Evolutionary conservation across 1,284 basidiomycete genomes (phyloP), one percentile per base, ranked within the genome.

Genomic region (Vanrija pseudolonga): DNA sequence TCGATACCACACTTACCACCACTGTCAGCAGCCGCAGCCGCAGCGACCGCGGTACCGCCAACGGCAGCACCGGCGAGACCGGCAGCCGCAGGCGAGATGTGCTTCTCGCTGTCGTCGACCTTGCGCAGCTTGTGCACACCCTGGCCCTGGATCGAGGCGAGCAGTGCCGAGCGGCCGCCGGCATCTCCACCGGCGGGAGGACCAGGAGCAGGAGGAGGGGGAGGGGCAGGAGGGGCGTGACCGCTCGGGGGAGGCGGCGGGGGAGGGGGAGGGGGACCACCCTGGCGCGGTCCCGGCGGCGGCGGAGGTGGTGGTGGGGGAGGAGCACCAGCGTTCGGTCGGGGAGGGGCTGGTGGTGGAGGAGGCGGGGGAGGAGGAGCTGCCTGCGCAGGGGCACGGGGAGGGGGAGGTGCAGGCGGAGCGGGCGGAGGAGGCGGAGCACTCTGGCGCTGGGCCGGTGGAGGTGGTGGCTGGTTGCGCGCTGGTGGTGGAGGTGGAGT

Each of bases 271-370:
- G 80, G 61, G 89, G 83, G 65, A 87, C 90, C 62, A 4, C 11
- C 12, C 8, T 59, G 43, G 19, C 83, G 84, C 2, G 81, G 32
- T 0, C 72, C 80, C 57, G 84, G 82, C 3, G 81, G 62, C 78
- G 22, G 87, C 85, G 47, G 88, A 84, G 66, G 84, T 84, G 64
- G 84, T 85, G 66, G 89, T 87, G 70, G 88, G 87, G 63, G 88
- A 86, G 64, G 88, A 87, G 66, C 84, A 86, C 53, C 87, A 88
- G 50, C 84, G 85, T 79, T 84, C 87, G 51, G 87, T 85, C 2
- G 86, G 86, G 75, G 88, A 84, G 2, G 89, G 88, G 75, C 82
- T 89, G 63, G 89, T 41, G 58, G 12, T 18, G 46, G 47, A 14
- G 69, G 70, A 23, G 69, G 71, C 1, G 72, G 71, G 6, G 73